Evolutionary conservation across 2,329 filamentous ascomycete genomes (phyloP), one percentile per base, ranked within the genome.

Genomic region (Chlorencoelia australis): DNA sequence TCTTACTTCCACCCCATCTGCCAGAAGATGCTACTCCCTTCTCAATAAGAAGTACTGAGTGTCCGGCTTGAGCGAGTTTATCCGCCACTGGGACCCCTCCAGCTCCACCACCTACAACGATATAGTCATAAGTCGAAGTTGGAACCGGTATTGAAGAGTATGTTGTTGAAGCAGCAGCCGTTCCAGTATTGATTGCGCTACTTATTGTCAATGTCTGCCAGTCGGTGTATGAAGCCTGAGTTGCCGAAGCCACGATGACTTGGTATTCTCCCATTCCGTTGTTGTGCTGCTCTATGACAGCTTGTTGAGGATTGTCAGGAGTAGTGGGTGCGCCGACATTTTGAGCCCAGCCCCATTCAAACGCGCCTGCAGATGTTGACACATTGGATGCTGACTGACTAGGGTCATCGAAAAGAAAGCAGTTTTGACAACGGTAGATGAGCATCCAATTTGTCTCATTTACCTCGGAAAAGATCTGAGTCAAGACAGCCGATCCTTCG

Each of bases 391-490:
- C 62, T 1, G 56, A 59, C 22, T 59, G 58, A 3, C 66, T 67
- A 17, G 65, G 60, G 26, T 73, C 62, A 45, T 69, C 58, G 67
- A 71, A 76, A 1, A 61, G 49, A 15, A 73, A 59, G 53, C 72
- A 76, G 45, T 66, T 64, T 45, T 75, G 57, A 57, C 79, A 83
- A 30, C 73, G 67, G 59, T 79, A 83, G n/a, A 80, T 67, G 31
- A 81, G 52, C 30, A 69, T 69, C 54, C 73, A 83, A 45, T 70
- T 61, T 17, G 69, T 73, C 11, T 64, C 62, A 47, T 69, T 78
- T 39, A 80, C 62, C 17, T 60, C 66, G 10, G 69, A 68, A 10
- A 68, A 71, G 42, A 82, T 70, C 45, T 75, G 68, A 0, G 71
- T 77, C 16, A 82, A 53, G 21, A 65, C 73, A 7, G 78, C 75